phyloP scores from a whole-genome alignment of 1,139 yeast species.

The Pichia sp. region DNA sequence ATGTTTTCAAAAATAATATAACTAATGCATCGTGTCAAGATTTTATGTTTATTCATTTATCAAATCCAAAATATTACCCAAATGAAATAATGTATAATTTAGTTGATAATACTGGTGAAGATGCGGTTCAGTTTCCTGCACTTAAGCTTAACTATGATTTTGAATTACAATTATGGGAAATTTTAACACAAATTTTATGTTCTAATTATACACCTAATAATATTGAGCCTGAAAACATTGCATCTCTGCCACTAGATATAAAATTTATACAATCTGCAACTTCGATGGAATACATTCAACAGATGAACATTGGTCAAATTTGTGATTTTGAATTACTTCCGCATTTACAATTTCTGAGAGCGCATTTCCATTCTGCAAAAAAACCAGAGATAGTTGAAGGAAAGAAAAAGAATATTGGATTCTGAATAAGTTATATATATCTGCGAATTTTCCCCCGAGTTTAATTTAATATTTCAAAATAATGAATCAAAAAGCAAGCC shows the following conservation, averaged over 20 bases:
- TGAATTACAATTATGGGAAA: constrained; percentile 33
- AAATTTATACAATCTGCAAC: constrained; percentile 25
- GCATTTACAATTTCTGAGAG: constrained; percentile 30
- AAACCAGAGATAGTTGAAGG: too few species aligned
- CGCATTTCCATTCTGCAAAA: too few species aligned
- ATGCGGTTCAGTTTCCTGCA: constrained; percentile 25
- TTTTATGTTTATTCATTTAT: constrained; percentile 49
- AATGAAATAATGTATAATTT: constrained; percentile 43
- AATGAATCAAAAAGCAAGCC: too few species aligned
- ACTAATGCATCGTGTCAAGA: constrained; percentile 16
- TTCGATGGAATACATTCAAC: constrained; percentile 24
- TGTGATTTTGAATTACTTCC: constrained; percentile 28
- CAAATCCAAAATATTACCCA: constrained; percentile 60
- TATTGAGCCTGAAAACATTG: constrained; percentile 12
- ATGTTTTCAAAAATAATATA: constrained; percentile 20
- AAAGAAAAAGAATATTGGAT: too few species aligned
- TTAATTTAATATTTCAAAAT: too few species aligned
- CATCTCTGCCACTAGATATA: constrained; percentile 12
- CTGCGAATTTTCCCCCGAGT: too few species aligned
- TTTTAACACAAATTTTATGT: constrained; percentile 32
- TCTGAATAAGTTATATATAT: too few species aligned
- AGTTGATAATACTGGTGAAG: constrained; percentile 29
- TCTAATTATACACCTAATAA: constrained; percentile 20
- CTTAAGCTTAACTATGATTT: constrained; percentile 30
- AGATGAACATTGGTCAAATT: constrained; percentile 20